Conservation (phyloP, 805 yeast species). For the Wickerhamomyces canadensis region DNA sequence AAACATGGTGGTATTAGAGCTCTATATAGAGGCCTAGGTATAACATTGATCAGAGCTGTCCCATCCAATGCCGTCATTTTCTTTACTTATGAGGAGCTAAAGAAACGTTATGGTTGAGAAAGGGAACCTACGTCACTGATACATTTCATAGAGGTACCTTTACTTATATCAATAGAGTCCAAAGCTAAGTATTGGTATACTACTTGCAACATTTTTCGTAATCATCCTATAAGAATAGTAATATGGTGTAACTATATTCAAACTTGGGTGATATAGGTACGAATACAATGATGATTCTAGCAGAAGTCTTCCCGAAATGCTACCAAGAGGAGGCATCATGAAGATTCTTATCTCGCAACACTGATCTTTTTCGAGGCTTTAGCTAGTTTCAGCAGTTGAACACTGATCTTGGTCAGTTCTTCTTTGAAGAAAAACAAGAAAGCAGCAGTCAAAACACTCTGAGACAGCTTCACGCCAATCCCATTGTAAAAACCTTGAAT, state of each 20-base stretch:
- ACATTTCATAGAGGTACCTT: not conserved
- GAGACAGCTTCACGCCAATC: conserved; percentile 69
- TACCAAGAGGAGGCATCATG: not conserved
- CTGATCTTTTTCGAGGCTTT: conserved; percentile 11
- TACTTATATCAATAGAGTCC: too few relatives aligned
- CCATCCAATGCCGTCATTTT: conserved; percentile 91
- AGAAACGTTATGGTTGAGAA: conserved; percentile 25
- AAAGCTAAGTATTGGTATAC: too few relatives aligned
- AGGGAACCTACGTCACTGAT: too few relatives aligned
- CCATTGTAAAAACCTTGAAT: conserved; percentile 77
- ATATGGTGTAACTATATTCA: too few relatives aligned
- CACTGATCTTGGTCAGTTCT: conserved; percentile 60
- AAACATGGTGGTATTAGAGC: conserved; percentile 57
- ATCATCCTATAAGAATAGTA: too few relatives aligned
- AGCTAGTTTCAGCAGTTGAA: conserved; percentile 44
- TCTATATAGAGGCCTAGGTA: conserved; percentile 79
- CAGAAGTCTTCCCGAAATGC: too few relatives aligned
- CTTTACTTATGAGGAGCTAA: conserved; percentile 65
- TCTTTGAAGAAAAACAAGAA: conserved; percentile 88
- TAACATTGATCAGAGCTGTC: conserved; percentile 73
- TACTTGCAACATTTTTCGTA: too few relatives aligned
- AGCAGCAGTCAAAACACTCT: conserved; percentile 84
- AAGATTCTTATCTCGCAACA: not conserved
- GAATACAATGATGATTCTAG: not conserved
- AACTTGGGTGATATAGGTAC: not conserved